Evolutionary conservation across 306 rosid genomes (phyloP).

Genomic region (Canavalia gladiata): DNA sequence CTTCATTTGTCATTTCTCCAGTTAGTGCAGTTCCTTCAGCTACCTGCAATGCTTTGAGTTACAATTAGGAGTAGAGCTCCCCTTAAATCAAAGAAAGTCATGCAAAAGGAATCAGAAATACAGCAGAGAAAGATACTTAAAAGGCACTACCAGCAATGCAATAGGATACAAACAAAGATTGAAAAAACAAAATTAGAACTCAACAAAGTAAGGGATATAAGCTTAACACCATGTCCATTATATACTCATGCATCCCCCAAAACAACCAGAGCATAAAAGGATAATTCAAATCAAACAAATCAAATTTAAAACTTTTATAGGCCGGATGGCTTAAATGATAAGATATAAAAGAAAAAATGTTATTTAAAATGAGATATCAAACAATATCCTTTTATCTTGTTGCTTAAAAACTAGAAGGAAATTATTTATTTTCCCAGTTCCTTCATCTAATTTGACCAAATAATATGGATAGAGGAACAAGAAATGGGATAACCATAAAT

Average conservation of each 20-base stretch:
- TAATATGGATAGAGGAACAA: neutral
- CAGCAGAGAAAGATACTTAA: too few species aligned
- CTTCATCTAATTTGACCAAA: neutral
- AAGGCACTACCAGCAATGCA: too few species aligned
- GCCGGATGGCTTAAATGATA: neutral
- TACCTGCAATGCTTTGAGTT: too few species aligned
- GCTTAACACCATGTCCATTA: neutral
- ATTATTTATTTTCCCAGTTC: neutral
- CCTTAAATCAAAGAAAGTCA: too few species aligned
- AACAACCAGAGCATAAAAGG: neutral
- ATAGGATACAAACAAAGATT: too few species aligned
- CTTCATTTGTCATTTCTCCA: constrained; percentile 14
- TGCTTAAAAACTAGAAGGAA: neutral
- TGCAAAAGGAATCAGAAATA: too few species aligned
- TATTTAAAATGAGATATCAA: neutral
- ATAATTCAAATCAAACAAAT: neutral
- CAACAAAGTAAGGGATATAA: neutral
- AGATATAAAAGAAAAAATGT: neutral
- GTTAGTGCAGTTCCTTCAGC: too few species aligned
- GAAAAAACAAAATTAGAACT: too few species aligned
- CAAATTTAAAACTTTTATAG: neutral
- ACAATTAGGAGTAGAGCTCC: too few species aligned
- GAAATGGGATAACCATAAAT: neutral
- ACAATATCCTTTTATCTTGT: neutral
- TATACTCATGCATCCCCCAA: neutral